Base-by-base conservation (phyloP, 2,329 filamentous ascomycete genomes). In the Chaetomium strumarium region DNA sequence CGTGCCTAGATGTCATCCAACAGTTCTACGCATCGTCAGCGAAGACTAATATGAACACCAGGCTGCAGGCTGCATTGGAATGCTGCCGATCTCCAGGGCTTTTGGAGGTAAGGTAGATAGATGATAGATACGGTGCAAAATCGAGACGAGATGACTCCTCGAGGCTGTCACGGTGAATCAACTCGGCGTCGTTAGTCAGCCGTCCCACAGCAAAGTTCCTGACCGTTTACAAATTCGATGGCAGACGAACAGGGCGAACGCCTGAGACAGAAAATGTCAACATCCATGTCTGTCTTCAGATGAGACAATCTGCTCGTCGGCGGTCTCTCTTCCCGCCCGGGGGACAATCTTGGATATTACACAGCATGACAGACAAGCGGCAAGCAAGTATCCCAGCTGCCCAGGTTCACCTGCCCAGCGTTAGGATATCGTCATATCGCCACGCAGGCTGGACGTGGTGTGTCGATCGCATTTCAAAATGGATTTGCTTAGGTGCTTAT, bases 251-350 rank as follows among this genome's bases (percentile, higher is more conserved):
- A 49, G 14, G 17, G 17, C 14, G 24, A 40, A 6, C 11, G 49
- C 29, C 50, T 52, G 50, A 48, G 44, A 52, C 50, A 51, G 9
- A 31, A 16, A 16, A 47, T 48, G 44, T 34, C 50, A 52, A 44
- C 44, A 33, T 24, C 24, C 24, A 24, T 24, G 24, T 24, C 4
- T 43, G 24, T 20, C 39, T 36, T 30, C 31, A 44, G 43, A 39
- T 48, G 44, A 52, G 50, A 52, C 50, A 51, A 41, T 36, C 30
- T 30, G 42, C 36, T 39, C 34, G 19, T n/a, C 12, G n/a, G 17
- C 6, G 31, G 10, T 14, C 19, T 14, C 7, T 36, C 24, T 20
- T 19, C 40, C 40, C 34, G 33, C 20, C 31, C 16, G 33, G 16
- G 14, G 39, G 9, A 14, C 37, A 48, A 24, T 16, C 45, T 31